Conservation (phyloP, 2,329 filamentous ascomycete genomes). For the Cercospora brassicicola region DNA sequence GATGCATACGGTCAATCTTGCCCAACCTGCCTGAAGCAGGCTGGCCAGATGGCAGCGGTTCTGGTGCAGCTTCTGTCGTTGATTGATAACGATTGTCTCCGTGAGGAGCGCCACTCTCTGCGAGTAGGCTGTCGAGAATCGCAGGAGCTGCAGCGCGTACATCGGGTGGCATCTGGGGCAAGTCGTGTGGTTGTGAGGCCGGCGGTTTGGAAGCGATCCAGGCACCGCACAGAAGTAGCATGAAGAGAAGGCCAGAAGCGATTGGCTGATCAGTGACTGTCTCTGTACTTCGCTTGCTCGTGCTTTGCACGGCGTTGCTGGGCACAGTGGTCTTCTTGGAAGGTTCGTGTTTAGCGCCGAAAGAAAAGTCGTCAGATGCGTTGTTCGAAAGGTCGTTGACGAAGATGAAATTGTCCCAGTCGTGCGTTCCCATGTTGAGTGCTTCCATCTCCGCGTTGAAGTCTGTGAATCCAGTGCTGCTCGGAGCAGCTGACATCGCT, state of each 20-base stretch:
- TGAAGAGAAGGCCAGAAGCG: slow-evolving; percentile 81
- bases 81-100: slow-evolving; percentile 15
- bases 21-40: slow-evolving; percentile 16
- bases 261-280: slow-evolving; percentile 55
- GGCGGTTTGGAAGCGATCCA: slow-evolving; percentile 88
- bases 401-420: slow-evolving; percentile 81
- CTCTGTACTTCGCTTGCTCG: slow-evolving; percentile 45
- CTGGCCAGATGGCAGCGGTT: slow-evolving; percentile 30
- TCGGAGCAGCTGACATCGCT: slow-evolving; percentile 52
- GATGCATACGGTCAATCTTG: slow-evolving; percentile 45
- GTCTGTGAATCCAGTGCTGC: slow-evolving; percentile 64
- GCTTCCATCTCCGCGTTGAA: slow-evolving; percentile 81
- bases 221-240: slow-evolving; percentile 94
- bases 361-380: slow-evolving; percentile 54
- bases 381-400: slow-evolving; percentile 54
- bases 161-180: slow-evolving; percentile 77
- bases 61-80: slow-evolving; percentile 19
- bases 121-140: slow-evolving; percentile 69
- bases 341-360: slow-evolving; percentile 46
- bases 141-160: slow-evolving; percentile 75
- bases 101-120: slow-evolving; percentile 20
- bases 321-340: slow-evolving; percentile 28
- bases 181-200: slow-evolving; percentile 65
- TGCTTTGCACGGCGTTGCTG: slow-evolving; percentile 21
- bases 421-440: slow-evolving; percentile 67